A percentile compares a stretch with the other conserved stretches of the same genome.
Evolutionary conservation across 768 basidiomycete species (phyloP).

Genomic region (Tulasnella sp.): DNA sequence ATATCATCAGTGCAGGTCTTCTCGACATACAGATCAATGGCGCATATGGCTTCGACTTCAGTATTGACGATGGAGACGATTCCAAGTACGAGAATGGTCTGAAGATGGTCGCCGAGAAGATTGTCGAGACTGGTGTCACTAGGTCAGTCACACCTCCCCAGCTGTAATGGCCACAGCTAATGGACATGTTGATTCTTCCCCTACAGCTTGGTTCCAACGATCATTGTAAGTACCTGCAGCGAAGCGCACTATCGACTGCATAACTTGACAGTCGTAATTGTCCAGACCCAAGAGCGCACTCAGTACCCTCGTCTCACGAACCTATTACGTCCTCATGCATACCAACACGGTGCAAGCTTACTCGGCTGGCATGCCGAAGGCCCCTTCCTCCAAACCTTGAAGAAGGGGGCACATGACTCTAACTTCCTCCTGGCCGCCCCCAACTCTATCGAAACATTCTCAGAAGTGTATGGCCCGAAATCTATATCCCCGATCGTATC

Average conservation of each 20-base stretch:
- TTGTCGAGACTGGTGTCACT: conserved; percentile 82
- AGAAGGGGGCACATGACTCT: conserved; percentile 74
- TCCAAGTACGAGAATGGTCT: conserved; percentile 57
- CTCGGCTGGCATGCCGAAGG: conserved; percentile 91
- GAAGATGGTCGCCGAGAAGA: conserved; percentile 57
- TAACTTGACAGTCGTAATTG: not conserved
- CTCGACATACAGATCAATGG: conserved; percentile 88
- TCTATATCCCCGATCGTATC: conserved; percentile 39
- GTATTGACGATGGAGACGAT: conserved; percentile 64
- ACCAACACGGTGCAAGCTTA: conserved; percentile 46
- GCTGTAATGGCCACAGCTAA: not conserved
- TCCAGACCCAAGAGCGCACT: conserved; percentile 66
- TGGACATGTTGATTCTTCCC: conserved; percentile 20
- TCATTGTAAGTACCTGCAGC: conserved; percentile 45
- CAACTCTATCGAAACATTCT: conserved; percentile 56
- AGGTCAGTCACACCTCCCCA: conserved; percentile 42
- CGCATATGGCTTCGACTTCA: conserved; percentile 80
- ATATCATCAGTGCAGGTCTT: conserved; percentile 77
- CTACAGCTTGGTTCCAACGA: conserved; percentile 47
- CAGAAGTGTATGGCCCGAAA: conserved; percentile 54
- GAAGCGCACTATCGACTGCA: too few relatives aligned
- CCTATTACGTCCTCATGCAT: conserved; percentile 57
- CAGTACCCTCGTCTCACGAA: conserved; percentile 60
- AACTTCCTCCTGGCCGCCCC: conserved; percentile 52
- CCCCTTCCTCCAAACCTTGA: conserved; percentile 72